phyloP scores from a whole-genome alignment of 805 yeast species.

The Saturnispora serradocipensis region DNA sequence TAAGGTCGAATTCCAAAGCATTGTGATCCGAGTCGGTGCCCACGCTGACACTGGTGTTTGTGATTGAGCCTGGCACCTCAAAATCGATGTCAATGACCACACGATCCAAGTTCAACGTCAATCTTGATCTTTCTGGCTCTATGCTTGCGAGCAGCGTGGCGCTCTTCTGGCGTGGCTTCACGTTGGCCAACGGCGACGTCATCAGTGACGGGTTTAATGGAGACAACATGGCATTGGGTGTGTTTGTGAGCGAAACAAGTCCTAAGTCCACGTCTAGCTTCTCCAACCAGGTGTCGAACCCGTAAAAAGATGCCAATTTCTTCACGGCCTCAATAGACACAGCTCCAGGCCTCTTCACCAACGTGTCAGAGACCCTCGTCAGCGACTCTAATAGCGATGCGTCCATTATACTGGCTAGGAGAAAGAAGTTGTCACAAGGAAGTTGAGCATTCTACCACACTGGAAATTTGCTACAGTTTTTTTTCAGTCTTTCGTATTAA shows the following conservation, averaged over 20 bases:
- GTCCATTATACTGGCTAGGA: conserved; percentile 13
- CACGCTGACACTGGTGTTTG: conserved; percentile 2
- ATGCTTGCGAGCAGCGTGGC: neutral
- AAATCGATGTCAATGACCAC: conserved; percentile 8
- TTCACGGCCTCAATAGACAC: conserved; percentile 28
- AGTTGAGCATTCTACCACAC: neutral
- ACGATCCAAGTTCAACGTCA: conserved; percentile 6
- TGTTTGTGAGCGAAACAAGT: conserved; percentile 3
- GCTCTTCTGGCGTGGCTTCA: neutral
- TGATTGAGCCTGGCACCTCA: neutral
- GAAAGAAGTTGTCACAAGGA: neutral
- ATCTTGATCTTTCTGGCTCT: conserved; percentile 1
- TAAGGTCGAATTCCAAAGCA: neutral
- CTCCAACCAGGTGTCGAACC: conserved; percentile 30
- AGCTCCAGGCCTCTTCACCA: conserved; percentile 29
- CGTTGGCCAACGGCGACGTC: neutral
- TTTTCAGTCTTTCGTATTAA: neutral
- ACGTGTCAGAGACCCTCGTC: conserved; percentile 25
- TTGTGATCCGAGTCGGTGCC: conserved; percentile 3
- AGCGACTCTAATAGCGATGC: conserved; percentile 27
- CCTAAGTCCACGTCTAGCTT: conserved; percentile 13
- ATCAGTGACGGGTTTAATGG: neutral
- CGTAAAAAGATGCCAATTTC: conserved; percentile 28
- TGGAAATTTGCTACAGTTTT: neutral
- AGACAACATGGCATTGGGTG: conserved; percentile 6